Base-by-base conservation (phyloP, 1,284 basidiomycete genomes). In the Schizopora paradoxa region DNA sequence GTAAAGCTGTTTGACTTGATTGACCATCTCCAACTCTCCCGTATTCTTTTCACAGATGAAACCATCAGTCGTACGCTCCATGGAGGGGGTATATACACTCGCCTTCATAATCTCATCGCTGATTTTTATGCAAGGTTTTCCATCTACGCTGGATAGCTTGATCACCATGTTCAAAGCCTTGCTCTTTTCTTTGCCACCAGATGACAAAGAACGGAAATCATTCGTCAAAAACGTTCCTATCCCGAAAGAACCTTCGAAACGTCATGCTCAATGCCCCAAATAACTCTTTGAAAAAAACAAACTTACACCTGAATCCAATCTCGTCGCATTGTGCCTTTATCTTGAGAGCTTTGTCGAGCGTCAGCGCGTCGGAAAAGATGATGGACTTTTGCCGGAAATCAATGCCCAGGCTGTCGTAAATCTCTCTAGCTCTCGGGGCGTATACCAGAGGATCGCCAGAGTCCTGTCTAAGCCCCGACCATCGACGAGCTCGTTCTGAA, bases 141-240 rank as follows among this genome's bases (percentile, higher is more conserved):
- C 76, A 56, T 90, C 71, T 10, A 94, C 82, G 37, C 77, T 74
- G 25, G 78, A 75, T 5, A 97, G 71, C 65, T 96, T 96, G 67
- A 95, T 92, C 32, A 96, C 92, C 62, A 96, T 96, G 58, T 94
- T 95, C 52, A 96, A 67, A 19, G 91, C 78, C 59, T 82, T 88
- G 61, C 85, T 90, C 58, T 75, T 79, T 59, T 79, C 70, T 19
- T 54, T 64, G 10, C 74, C 70, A 5, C 74, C 70, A 21, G 73
- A 79, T 6, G 77, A 79, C 36, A 64, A 57, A 32, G 72, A 77
- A 49, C 61, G 63, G 66, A 91, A 94, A 63, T 93, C 93, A 58
- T 96, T 96, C 7, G 91, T 92, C 10, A 96, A 66, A 61, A 77
- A 86, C 0, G 93, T 97, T 0, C 93, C 94, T 43, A 97, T 92